Evolutionary conservation across 805 yeast species (phyloP).

Genomic region (Zygoascus ofunaensis): DNA sequence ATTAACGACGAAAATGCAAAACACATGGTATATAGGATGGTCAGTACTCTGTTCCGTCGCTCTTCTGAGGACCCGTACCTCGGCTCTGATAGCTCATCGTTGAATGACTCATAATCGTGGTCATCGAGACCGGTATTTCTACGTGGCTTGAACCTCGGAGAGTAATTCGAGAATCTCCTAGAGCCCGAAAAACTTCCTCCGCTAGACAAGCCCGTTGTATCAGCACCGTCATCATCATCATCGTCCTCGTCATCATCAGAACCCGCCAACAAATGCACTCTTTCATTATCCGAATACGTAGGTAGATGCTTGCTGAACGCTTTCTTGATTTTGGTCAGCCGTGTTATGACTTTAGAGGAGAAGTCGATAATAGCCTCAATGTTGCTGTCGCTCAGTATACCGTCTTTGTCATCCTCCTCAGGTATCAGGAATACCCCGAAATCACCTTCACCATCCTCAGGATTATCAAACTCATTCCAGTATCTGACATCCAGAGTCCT

Average conservation of each 20-base stretch:
- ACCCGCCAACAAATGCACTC: slow-evolving; percentile 2
- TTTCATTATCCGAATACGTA: slow-evolving; percentile 7
- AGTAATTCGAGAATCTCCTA: slow-evolving; percentile 4
- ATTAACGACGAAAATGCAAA: slow-evolving; percentile 34
- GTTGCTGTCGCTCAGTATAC: slow-evolving; percentile 22
- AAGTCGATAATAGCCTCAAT: slow-evolving; percentile 27
- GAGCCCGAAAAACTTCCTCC: background rate
- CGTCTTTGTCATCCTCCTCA: slow-evolving; percentile 25
- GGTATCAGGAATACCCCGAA: slow-evolving; percentile 30
- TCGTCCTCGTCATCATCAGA: slow-evolving; percentile 8
- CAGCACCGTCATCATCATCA: slow-evolving; percentile 6
- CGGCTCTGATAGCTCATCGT: slow-evolving; percentile 6
- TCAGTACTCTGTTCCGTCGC: slow-evolving; percentile 35
- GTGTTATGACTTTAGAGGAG: slow-evolving; percentile 20
- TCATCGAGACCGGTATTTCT: slow-evolving; percentile 3
- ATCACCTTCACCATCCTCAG: slow-evolving; percentile 37
- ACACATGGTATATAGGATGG: slow-evolving; percentile 37
- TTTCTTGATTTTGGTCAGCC: slow-evolving; percentile 14
- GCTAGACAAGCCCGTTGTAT: background rate
- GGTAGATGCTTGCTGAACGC: slow-evolving; percentile 6
- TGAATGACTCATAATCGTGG: background rate
- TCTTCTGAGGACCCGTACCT: slow-evolving; percentile 3
- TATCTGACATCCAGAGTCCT: slow-evolving; percentile 32
- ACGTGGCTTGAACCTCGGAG: slow-evolving; percentile 12
- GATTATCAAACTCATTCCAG: slow-evolving; percentile 64